Evolutionary conservation across 257 asterid genomes (phyloP).

Genomic region (Gentiana straminea): DNA sequence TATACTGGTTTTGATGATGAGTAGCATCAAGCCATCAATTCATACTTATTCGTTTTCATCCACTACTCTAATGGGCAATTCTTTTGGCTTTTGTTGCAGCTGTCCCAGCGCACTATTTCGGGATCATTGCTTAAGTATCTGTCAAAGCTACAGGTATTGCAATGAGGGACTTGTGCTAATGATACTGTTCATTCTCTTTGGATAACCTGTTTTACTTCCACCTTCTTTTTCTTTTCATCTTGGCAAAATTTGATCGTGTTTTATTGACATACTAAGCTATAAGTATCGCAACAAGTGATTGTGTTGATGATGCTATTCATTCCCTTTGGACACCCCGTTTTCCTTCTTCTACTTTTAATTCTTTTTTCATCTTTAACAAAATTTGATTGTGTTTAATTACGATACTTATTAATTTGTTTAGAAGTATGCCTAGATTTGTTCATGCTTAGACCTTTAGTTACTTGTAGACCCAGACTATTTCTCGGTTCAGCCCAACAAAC

Average conservation of each 20-base stretch:
- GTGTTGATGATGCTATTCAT: not conserved
- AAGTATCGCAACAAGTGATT: not conserved
- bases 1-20: not conserved
- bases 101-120: conserved; percentile 88
- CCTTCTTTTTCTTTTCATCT: conserved; percentile 6
- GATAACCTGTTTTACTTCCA: conserved; percentile 2
- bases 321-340: not conserved
- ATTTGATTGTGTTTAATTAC: too few relatives aligned
- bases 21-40: not conserved
- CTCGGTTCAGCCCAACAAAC: too few relatives aligned
- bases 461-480: too few relatives aligned
- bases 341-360: conserved; percentile 3
- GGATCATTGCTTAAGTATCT: conserved; percentile 88
- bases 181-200: too few relatives aligned
- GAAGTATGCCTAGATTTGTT: too few relatives aligned
- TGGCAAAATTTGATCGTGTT: too few relatives aligned
- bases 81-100: conserved; percentile 39
- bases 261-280: too few relatives aligned
- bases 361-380: conserved; percentile 4
- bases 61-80: not conserved
- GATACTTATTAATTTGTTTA: too few relatives aligned
- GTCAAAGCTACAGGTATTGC: conserved; percentile 87
- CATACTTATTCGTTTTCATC: not conserved
- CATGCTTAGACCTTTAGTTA: too few relatives aligned
- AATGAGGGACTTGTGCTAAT: not conserved